A percentile compares a stretch with the other conserved stretches of the same genome.
These are phyloP conservation scores for Bothriochloa decipiens DNA, from an alignment of 176 grass and related monocot genomes.

Conservation along the genomic window DNA sequence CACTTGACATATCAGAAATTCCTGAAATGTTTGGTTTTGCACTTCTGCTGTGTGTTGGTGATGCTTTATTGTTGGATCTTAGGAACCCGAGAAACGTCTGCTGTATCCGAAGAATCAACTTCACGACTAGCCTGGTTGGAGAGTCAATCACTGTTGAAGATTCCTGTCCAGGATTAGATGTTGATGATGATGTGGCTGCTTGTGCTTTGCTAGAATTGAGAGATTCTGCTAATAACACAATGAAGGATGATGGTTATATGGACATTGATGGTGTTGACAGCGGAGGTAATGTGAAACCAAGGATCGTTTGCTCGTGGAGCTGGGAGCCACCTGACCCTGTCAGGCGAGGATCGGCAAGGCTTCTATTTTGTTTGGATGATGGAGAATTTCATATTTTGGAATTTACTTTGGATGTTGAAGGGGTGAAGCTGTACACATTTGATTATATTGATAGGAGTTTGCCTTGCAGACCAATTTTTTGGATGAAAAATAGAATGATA, in stretches of 20 bases:
- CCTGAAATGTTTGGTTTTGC: conserved; percentile 88
- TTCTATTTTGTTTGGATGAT: conserved; percentile 83
- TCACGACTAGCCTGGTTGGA: conserved; percentile 60
- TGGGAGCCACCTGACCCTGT: conserved; percentile 72
- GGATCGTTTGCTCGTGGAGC: conserved; percentile 85
- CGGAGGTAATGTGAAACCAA: conserved; percentile 59
- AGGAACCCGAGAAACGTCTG: conserved; percentile 70
- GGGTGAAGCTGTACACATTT: conserved; percentile 60
- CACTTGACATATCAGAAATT: conserved; percentile 75
- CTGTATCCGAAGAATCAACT: conserved; percentile 70
- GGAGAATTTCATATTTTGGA: conserved; percentile 88
- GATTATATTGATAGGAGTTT: conserved; percentile 68
- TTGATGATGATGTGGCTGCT: conserved; percentile 88
- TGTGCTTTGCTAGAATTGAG: conserved; percentile 95
- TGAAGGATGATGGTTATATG: conserved; percentile 84
- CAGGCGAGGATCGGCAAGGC: conserved; percentile 54
- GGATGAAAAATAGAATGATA: conserved; percentile 74
- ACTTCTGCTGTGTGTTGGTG: conserved; percentile 85
- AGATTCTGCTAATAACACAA: conserved; percentile 76
- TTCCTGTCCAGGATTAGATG: conserved; percentile 67
- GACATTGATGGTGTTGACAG: conserved; percentile 76
- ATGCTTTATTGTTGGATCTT: conserved; percentile 88
- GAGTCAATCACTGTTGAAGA: conserved; percentile 71
- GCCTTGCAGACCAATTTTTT: conserved; percentile 75
- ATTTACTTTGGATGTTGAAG: conserved; percentile 69